A percentile compares a stretch with the other conserved stretches of the same genome.
Conservation (phyloP, 2,329 filamentous ascomycete genomes). For the Phialophora tarda region DNA sequence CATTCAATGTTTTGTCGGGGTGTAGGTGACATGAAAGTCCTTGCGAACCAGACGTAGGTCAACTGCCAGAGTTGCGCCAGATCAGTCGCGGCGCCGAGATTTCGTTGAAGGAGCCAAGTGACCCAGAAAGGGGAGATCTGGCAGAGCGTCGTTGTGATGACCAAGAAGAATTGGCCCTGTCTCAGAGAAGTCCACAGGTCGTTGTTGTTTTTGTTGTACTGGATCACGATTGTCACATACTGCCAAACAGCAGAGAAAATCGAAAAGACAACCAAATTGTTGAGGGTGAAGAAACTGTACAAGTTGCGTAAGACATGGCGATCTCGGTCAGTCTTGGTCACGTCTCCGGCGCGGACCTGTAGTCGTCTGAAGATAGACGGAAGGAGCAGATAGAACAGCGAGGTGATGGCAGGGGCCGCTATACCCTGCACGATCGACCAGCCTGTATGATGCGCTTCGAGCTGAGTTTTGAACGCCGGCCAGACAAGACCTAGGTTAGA, state of each 20-base stretch:
- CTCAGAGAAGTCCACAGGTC: conserved; percentile 73
- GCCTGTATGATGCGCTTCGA: conserved; percentile 66
- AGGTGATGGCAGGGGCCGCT: conserved; percentile 82
- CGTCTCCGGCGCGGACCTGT: conserved; percentile 80
- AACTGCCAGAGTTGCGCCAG: conserved; percentile 86
- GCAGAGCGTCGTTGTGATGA: conserved; percentile 76
- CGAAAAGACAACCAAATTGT: conserved; percentile 94
- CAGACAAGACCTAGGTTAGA: conserved; percentile 80
- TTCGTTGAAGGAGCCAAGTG: conserved; percentile 88
- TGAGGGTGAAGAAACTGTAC: conserved; percentile 96
- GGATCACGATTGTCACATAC: conserved; percentile 70
- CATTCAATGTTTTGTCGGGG: conserved; percentile 90
- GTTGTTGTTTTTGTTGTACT: conserved; percentile 60
- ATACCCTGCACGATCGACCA: conserved; percentile 96
- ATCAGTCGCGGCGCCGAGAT: conserved; percentile 91
- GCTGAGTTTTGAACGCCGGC: conserved; percentile 70
- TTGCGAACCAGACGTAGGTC: conserved; percentile 80
- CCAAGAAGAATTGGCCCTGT: conserved; percentile 65
- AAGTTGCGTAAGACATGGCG: conserved; percentile 88
- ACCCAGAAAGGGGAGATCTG: conserved; percentile 90
- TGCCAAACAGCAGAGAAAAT: conserved; percentile 83
- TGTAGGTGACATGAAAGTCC: conserved; percentile 84
- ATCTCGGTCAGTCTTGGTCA: conserved; percentile 90
- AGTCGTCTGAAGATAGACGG: conserved; percentile 91
- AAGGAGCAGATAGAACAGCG: conserved; percentile 82